Percentiles rank a stretch among this genome's conserved stretches.
Evolutionary conservation across 805 yeast species (phyloP).

Genomic region (Tetrapisispora fleetii): DNA sequence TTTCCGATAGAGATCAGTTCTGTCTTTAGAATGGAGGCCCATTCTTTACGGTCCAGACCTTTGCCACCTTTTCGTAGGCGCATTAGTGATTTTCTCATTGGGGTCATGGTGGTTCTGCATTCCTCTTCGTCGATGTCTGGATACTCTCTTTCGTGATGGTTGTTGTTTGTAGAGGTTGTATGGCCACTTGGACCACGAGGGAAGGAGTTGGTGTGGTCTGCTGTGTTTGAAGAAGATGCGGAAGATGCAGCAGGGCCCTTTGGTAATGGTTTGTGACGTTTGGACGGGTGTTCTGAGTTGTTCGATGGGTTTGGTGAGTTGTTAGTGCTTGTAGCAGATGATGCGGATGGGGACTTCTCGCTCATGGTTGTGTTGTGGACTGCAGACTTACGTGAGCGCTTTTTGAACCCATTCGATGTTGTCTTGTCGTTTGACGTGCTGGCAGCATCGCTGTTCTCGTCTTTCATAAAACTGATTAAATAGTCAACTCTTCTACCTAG

Average conservation of each 20-base stretch:
- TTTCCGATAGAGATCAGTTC: constrained; percentile 66
- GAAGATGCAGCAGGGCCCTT: constrained; percentile 10
- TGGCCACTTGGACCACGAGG: not conserved
- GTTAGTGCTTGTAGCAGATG: not conserved
- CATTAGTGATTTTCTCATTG: constrained; percentile 56
- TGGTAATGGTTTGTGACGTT: constrained; percentile 20
- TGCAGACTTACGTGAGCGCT: constrained; percentile 20
- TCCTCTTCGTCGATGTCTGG: constrained; percentile 67
- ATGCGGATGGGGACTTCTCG: not conserved
- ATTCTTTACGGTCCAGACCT: constrained; percentile 64
- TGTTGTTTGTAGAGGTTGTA: not conserved
- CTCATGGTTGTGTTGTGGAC: not conserved
- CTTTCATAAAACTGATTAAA: constrained; percentile 59
- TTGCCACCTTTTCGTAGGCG: constrained; percentile 58
- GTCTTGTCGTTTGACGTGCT: constrained; percentile 7
- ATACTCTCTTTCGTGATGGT: constrained; percentile 38
- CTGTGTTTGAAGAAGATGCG: constrained; percentile 6
- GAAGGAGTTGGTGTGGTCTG: constrained; percentile 5
- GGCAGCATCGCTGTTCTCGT: constrained; percentile 35
- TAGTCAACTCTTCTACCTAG: constrained; percentile 87
- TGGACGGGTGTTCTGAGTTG: constrained; percentile 9
- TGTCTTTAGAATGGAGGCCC: constrained; percentile 55
- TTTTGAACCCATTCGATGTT: constrained; percentile 22
- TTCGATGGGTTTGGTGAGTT: constrained; percentile 7
- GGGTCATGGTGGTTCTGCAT: constrained; percentile 51